These are phyloP conservation scores for Prunus campanulata DNA, from an alignment of 306 rosid genomes.

Conservation along the genomic window DNA sequence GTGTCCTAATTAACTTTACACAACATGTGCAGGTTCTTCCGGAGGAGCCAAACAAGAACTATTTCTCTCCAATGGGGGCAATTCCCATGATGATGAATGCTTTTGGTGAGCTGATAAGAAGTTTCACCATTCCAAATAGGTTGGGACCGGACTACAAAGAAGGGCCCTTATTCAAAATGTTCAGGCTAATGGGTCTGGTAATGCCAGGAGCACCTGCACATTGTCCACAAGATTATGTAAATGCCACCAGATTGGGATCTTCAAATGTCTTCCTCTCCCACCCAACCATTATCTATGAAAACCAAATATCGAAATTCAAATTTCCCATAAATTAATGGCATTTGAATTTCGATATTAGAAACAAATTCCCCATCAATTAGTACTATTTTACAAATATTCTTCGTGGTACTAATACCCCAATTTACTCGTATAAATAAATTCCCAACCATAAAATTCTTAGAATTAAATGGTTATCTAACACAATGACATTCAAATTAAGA, in stretches of 20 bases:
- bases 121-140: conserved; percentile 44
- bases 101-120: conserved; percentile 53
- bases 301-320: no score
- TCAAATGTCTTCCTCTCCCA: conserved; percentile 3
- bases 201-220: conserved; percentile 67
- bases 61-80: conserved; percentile 37
- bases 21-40: conserved; percentile 42
- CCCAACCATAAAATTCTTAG: no score
- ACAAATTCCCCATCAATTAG: no score
- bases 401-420: no score
- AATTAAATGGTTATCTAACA: no score
- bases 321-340: no score
- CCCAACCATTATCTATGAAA: background rate
- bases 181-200: conserved; percentile 51
- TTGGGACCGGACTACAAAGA: conserved; percentile 53
- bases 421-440: no score
- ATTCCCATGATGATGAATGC: conserved; percentile 55
- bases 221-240: conserved; percentile 68
- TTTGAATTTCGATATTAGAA: no score
- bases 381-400: no score
- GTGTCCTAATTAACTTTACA: background rate
- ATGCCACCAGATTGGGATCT: conserved; percentile 57
- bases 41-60: conserved; percentile 73
- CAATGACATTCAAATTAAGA: no score
- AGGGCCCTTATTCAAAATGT: conserved; percentile 39